These are phyloP conservation scores for Parasitella parasitica DNA, from an alignment of 371 early-diverging fungal genomes.

Conservation along the genomic window DNA sequence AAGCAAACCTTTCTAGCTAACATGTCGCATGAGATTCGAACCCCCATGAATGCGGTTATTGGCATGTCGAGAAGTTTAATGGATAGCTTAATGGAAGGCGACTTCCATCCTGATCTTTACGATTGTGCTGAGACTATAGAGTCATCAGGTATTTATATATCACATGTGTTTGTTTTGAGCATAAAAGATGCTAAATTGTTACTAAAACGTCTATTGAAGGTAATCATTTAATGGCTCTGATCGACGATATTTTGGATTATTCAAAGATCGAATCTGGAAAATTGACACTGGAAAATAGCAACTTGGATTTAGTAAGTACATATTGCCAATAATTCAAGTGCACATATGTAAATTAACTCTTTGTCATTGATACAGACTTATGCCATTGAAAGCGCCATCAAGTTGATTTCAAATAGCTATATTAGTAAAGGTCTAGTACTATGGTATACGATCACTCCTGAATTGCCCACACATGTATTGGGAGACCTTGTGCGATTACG, in stretches of 20 bases:
- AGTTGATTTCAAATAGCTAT: slow-evolving; percentile 11
- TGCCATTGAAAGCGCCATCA: slow-evolving; percentile 23
- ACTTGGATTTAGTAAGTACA: slow-evolving; percentile 14
- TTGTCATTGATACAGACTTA: neutral
- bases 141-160: slow-evolving; percentile 7
- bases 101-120: slow-evolving; percentile 48
- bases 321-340: too few species aligned
- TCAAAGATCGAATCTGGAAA: slow-evolving; percentile 54
- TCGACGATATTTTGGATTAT: slow-evolving; percentile 50
- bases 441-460: slow-evolving; percentile 43
- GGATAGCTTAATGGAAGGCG: slow-evolving; percentile 54
- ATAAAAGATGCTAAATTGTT: neutral
- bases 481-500: slow-evolving; percentile 42
- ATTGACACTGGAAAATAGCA: slow-evolving; percentile 31
- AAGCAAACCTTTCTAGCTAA: slow-evolving; percentile 60
- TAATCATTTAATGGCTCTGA: slow-evolving; percentile 14
- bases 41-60: slow-evolving; percentile 60
- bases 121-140: slow-evolving; percentile 52
- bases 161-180: too few species aligned
- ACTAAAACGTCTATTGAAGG: slow-evolving; percentile 29
- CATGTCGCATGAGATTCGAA: slow-evolving; percentile 60
- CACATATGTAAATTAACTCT: too few species aligned
- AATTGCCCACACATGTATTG: slow-evolving; percentile 42
- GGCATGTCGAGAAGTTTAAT: slow-evolving; percentile 58
- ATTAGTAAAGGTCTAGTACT: slow-evolving; percentile 44